Evolutionary conservation across 495 filamentous ascomycete genomes (phyloP), one percentile per base, ranked within the genome.

Genomic region (Acidomyces sp.): DNA sequence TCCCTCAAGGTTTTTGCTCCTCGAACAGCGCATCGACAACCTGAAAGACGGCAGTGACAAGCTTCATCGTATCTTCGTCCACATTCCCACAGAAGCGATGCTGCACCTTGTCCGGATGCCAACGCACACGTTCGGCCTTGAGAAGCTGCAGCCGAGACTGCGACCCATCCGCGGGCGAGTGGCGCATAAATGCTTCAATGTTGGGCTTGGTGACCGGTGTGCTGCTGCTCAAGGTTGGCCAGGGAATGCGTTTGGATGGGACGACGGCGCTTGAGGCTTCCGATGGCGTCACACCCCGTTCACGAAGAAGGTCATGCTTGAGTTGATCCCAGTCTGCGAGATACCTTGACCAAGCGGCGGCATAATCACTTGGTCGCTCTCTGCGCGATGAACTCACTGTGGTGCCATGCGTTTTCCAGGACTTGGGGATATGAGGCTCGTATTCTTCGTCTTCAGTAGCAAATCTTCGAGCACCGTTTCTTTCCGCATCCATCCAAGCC

Each of bases 51-150:
- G 80, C 79, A 10, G 87, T 97, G 12, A 96, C 82, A 34, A 70
- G 71, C 61, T 79, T 78, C 58, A 92, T 70, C 1, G 77, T 74
- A 2, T 66, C 60, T 13, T 80, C 73, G 31, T 83, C 76, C 29
- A 82, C 62, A 41, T 69, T 59, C 0, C 69, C 74, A 1, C 85
- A 82, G 50, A 87, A 76, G 33, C 77, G 72, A 62, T 96, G 92
- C 66, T 93, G 85, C 23, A 96, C 81, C 68, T 96, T 99, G 61
- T 99, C 90, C 7, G 90, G 90, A 71, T 99, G 90, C 90, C 90
- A 99, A 7, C 85, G 65, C 7, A 96, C 75, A 26, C 90, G 72
- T 64, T 99, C 90, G 13, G 70, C 58, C 61, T 94, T 96, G 26
- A 99, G 62, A 20, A 72, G 65, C n/a, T 34, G 32, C 17, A 40